phyloP scores from a whole-genome alignment of 129 eudicot species.

The Pulicaria dysenterica region DNA sequence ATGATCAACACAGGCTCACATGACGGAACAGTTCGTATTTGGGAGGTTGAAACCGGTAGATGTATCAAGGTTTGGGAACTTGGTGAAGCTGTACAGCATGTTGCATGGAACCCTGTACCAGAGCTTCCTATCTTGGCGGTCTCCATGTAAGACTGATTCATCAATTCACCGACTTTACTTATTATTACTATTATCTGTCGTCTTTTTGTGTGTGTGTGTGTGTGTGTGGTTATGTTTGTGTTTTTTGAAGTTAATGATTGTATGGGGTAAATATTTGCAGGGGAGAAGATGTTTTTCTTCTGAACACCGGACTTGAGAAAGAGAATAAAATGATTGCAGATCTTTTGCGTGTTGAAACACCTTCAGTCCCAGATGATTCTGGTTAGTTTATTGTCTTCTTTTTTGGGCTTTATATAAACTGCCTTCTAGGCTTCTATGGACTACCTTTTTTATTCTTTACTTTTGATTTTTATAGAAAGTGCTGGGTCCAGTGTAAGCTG shows the following conservation, averaged over 20 bases:
- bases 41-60: slow-evolving; percentile 96
- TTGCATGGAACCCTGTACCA: slow-evolving; percentile 90
- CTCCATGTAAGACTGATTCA: slow-evolving; percentile 54
- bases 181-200: not conserved
- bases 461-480: slow-evolving; percentile 37
- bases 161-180: not conserved
- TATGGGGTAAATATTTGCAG: slow-evolving; percentile 37
- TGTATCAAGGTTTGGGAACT: slow-evolving; percentile 80
- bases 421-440: slow-evolving; percentile 1
- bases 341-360: slow-evolving; percentile 62
- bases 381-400: slow-evolving; percentile 45
- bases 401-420: not conserved
- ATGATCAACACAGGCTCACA: slow-evolving; percentile 59
- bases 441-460: not conserved
- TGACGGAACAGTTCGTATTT: slow-evolving; percentile 83
- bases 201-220: not conserved
- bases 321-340: slow-evolving; percentile 58
- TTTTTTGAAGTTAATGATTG: not conserved
- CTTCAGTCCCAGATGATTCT: slow-evolving; percentile 59
- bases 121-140: slow-evolving; percentile 86
- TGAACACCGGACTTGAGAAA: slow-evolving; percentile 71
- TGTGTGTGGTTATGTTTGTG: not conserved
- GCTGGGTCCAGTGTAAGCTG: slow-evolving; percentile 58
- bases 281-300: slow-evolving; percentile 75
- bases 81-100: slow-evolving; percentile 69